Percentiles rank a stretch among this genome's conserved stretches.
Evolutionary conservation across 2,329 filamentous ascomycete genomes (phyloP).

Genomic region (Colletotrichum ledebouriae): DNA sequence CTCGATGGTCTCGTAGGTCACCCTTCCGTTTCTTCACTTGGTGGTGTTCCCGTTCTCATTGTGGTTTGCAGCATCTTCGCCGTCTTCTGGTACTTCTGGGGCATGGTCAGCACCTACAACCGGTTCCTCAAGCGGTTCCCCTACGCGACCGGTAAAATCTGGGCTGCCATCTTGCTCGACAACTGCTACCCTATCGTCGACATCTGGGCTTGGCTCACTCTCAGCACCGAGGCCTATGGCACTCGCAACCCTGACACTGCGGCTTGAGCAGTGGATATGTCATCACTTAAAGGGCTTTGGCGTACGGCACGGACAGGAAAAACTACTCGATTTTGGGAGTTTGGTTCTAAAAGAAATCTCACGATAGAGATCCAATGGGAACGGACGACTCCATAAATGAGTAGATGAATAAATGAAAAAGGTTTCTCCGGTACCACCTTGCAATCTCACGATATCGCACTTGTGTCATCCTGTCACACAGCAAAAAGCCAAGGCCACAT

Average conservation of each 20-base stretch:
- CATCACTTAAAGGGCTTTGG: neutral
- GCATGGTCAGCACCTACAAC: slow-evolving; percentile 19
- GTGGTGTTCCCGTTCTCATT: neutral
- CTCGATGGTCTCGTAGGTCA: slow-evolving; percentile 26
- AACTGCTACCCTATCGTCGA: slow-evolving; percentile 33
- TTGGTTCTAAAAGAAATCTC: neutral
- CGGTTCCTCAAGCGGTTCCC: slow-evolving; percentile 34
- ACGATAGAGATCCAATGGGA: neutral
- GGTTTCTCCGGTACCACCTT: neutral
- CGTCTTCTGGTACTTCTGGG: slow-evolving; percentile 32
- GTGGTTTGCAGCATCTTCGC: slow-evolving; percentile 9
- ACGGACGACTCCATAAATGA: neutral
- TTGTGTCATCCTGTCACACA: no score
- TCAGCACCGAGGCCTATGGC: slow-evolving; percentile 33
- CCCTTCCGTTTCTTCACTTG: no score
- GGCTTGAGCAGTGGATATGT: neutral
- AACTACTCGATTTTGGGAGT: neutral
- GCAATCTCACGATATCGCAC: fast-evolving
- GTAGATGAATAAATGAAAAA: slow-evolving; percentile 1
- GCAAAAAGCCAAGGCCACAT: neutral
- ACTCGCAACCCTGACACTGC: slow-evolving; percentile 22
- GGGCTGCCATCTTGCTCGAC: slow-evolving; percentile 38
- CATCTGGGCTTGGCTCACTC: slow-evolving; percentile 35
- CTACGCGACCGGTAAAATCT: slow-evolving; percentile 19
- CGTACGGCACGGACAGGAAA: neutral